A percentile compares a stretch with the other conserved stretches of the same genome.
Evolutionary conservation across 1,284 basidiomycete species (phyloP).

Genomic region (Schizophyllum commune): DNA sequence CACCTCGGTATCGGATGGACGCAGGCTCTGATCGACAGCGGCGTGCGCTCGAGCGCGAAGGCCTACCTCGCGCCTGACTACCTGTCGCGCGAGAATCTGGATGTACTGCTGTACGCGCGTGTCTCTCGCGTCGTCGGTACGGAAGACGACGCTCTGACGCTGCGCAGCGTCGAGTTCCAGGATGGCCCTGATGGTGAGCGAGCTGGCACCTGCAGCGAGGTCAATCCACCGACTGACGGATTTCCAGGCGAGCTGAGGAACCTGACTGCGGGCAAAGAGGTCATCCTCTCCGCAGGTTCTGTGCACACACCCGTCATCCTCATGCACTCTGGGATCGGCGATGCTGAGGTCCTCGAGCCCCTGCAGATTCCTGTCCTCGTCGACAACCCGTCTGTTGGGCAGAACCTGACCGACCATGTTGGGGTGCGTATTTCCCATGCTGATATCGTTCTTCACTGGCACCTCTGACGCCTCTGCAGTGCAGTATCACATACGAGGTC

Average conservation of each 20-base stretch:
- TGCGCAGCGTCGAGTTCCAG: conserved; percentile 16
- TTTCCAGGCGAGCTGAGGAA: conserved; percentile 1
- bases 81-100: conserved; percentile 17
- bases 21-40: conserved; percentile 17
- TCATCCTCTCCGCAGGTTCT: conserved; percentile 25
- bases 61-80: conserved; percentile 17
- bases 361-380: conserved; percentile 24
- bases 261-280: conserved; percentile 18
- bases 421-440: conserved; percentile 14
- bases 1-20: conserved; percentile 20
- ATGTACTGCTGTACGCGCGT: conserved; percentile 17
- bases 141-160: conserved; percentile 3
- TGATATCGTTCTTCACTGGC: not conserved
- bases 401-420: conserved; percentile 33
- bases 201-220: not conserved
- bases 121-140: conserved; percentile 16
- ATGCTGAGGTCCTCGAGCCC: conserved; percentile 18
- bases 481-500: conserved; percentile 7
- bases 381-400: conserved; percentile 27
- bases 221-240: not conserved
- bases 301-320: conserved; percentile 27
- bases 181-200: conserved; percentile 2
- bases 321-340: conserved; percentile 31
- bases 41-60: conserved; percentile 11
- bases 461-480: not conserved